Conservation (phyloP, 169 alveolate species). For the Perkinsus marinus region DNA sequence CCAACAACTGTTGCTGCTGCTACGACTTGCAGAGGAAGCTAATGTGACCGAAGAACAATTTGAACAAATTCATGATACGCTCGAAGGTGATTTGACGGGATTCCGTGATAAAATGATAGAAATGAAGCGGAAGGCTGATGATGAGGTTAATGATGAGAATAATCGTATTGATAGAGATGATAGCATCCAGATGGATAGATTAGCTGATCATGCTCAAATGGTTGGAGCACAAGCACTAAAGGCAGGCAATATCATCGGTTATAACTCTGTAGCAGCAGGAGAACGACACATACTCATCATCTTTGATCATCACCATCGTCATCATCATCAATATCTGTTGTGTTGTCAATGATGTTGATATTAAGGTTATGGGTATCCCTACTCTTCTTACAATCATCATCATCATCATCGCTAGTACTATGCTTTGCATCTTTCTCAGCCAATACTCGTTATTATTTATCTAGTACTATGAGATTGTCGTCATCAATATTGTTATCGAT, state of each 20-base stretch:
- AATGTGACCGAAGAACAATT: not conserved
- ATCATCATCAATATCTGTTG: too few species aligned
- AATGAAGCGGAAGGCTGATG: not conserved
- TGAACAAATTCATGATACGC: not conserved
- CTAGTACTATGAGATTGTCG: too few species aligned
- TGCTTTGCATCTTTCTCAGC: too few species aligned
- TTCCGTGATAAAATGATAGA: not conserved
- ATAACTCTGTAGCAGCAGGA: not conserved
- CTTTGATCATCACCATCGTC: too few species aligned
- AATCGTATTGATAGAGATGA: not conserved
- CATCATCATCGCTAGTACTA: too few species aligned
- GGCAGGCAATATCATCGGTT: not conserved
- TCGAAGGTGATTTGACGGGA: not conserved
- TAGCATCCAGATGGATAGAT: not conserved
- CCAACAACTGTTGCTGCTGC: too few species aligned
- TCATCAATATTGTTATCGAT: too few species aligned
- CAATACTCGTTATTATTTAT: too few species aligned
- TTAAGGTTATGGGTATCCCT: too few species aligned
- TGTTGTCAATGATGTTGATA: too few species aligned
- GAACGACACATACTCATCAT: not conserved
- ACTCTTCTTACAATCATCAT: too few species aligned
- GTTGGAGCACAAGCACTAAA: not conserved
- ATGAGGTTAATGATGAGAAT: not conserved
- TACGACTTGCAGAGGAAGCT: not conserved
- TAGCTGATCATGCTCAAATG: not conserved